Percentiles rank a stretch among this genome's conserved stretches.
Conservation (phyloP, 1,284 basidiomycete genomes). For the Pseudozyma thailandica region DNA sequence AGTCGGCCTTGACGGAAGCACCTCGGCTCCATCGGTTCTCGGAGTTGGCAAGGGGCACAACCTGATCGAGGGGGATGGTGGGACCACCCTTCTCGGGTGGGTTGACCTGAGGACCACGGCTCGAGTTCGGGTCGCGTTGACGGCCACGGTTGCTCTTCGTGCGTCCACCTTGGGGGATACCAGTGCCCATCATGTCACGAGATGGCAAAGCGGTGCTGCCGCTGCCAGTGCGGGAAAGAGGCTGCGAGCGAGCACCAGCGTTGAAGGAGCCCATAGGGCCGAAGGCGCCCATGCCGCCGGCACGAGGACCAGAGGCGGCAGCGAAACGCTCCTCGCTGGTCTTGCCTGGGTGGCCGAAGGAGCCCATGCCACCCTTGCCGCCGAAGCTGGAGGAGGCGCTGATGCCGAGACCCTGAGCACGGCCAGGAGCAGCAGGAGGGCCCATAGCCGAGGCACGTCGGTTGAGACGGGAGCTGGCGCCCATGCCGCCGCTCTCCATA, state of each 20-base stretch:
- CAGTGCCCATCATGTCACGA: conserved; percentile 67
- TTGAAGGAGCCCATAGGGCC: conserved; percentile 65
- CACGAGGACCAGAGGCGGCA: conserved; percentile 48
- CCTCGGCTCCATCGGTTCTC: conserved; percentile 81
- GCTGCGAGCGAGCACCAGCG: conserved; percentile 61
- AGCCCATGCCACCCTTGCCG: conserved; percentile 60
- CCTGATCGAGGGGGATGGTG: conserved; percentile 71
- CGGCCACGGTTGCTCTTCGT: conserved; percentile 65
- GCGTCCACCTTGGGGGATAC: conserved; percentile 61
- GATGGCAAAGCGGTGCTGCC: conserved; percentile 64
- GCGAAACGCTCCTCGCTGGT: conserved; percentile 68
- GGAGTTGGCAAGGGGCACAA: conserved; percentile 79
- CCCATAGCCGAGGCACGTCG: conserved; percentile 60
- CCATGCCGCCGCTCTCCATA: conserved; percentile 68
- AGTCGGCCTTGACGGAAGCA: conserved; percentile 71
- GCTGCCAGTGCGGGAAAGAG: conserved; percentile 64
- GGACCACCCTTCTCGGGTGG: conserved; percentile 68
- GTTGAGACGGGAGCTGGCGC: conserved; percentile 51
- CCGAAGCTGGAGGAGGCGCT: conserved; percentile 57
- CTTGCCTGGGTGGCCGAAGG: conserved; percentile 58
- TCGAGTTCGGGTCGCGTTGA: conserved; percentile 59
- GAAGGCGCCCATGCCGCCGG: conserved; percentile 57
- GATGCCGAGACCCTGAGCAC: conserved; percentile 58
- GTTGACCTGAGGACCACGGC: conserved; percentile 60
- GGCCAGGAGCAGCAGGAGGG: conserved; percentile 55